phyloP scores from a whole-genome alignment of 2,329 filamentous ascomycete species.

The Raffaelea ambrosiae region DNA sequence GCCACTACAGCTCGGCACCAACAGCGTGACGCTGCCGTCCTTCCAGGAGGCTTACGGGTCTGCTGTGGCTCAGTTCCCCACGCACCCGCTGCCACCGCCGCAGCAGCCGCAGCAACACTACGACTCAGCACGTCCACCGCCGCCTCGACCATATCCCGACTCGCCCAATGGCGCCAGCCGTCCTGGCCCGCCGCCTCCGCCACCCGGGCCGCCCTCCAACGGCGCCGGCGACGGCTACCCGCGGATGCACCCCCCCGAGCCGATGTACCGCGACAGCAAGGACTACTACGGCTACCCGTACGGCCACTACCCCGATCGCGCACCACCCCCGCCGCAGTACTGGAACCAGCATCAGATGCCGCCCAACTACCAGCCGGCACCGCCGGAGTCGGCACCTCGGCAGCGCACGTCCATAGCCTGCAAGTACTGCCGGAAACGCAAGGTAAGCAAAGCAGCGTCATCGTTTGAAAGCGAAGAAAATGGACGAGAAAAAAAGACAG shows the following conservation, averaged over 20 bases:
- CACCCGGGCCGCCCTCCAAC: conserved; percentile 21
- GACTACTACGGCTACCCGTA: conserved; percentile 14
- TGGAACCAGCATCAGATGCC: conserved; percentile 13
- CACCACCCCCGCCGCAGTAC: conserved; percentile 8
- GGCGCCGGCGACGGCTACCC: conserved; percentile 8
- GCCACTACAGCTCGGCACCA: conserved; percentile 6
- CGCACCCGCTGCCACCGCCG: conserved; percentile 1
- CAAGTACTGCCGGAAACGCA: conserved; percentile 52
- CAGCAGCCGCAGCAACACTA: neutral
- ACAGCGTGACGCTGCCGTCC: conserved; percentile 11
- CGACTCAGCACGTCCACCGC: neutral
- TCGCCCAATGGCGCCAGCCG: conserved; percentile 1
- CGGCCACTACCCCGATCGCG: conserved; percentile 13
- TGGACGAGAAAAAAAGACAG: conserved; percentile 7
- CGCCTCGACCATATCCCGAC: conserved; percentile 2
- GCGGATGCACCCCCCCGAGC: conserved; percentile 13
- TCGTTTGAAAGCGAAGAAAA: no score
- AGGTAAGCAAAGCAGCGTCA: conserved; percentile 41
- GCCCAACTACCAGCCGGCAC: conserved; percentile 22
- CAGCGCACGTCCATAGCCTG: conserved; percentile 54
- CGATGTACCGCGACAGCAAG: conserved; percentile 10
- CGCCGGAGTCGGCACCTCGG: conserved; percentile 43
- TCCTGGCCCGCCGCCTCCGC: conserved; percentile 32
- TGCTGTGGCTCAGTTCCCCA: conserved; percentile 5
- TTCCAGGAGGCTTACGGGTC: conserved; percentile 13